A percentile compares a stretch with the other conserved stretches of the same genome.
Conservation (phyloP, 129 eudicot genomes). For the Pulicaria dysenterica region DNA sequence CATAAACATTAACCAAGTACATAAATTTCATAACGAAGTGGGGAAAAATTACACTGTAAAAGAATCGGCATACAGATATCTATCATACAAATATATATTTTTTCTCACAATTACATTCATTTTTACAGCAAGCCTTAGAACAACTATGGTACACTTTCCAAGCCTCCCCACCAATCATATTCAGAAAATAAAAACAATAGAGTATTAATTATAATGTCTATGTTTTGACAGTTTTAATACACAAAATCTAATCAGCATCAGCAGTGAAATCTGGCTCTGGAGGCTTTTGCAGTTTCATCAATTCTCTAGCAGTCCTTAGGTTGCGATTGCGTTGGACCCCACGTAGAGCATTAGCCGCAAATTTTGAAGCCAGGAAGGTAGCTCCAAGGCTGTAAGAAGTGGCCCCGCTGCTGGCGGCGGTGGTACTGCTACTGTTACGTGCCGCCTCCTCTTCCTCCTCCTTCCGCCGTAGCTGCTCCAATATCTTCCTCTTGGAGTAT, state of each 20-base stretch:
- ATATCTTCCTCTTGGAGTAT: constrained; percentile 65
- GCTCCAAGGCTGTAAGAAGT: constrained; percentile 81
- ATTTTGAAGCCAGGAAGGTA: constrained; percentile 73
- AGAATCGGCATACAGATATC: too few species aligned
- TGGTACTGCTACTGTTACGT: constrained; percentile 25
- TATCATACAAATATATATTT: too few species aligned
- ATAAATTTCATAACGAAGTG: too few species aligned
- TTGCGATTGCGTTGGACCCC: constrained; percentile 85
- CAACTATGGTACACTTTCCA: constrained; percentile 21
- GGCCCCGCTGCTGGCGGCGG: constrained; percentile 28
- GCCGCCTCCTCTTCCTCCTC: constrained; percentile 68
- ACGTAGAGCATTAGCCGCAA: constrained; percentile 81
- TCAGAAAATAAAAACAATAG: too few species aligned
- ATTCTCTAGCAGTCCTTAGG: constrained; percentile 64
- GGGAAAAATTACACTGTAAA: too few species aligned
- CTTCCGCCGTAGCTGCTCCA: constrained; percentile 67
- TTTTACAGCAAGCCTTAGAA: constrained; percentile 19
- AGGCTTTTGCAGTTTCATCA: constrained; percentile 85
- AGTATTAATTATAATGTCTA: neutral
- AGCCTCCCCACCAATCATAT: constrained; percentile 11
- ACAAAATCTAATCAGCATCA: constrained; percentile 62
- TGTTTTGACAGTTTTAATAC: neutral
- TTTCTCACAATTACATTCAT: constrained; percentile 18
- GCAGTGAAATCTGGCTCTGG: constrained; percentile 89
- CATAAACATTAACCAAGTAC: too few species aligned